A percentile compares a stretch with the other conserved stretches of the same genome.
Conservation (phyloP, 495 filamentous ascomycete genomes). For the Neurospora hispaniola region DNA sequence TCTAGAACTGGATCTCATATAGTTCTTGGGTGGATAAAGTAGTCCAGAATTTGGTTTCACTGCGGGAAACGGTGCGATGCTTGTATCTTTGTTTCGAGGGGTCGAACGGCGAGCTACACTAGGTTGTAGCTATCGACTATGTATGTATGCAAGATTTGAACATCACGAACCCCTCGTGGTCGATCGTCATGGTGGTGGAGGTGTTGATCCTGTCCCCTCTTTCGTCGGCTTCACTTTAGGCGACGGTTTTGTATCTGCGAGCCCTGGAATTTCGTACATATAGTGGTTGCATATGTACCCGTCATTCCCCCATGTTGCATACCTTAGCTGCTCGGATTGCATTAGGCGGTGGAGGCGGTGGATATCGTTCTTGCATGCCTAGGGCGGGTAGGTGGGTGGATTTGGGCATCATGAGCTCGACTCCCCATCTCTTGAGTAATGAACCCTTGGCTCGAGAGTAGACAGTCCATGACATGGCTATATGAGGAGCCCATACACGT, state of each 20-base stretch:
- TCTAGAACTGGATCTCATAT: neutral
- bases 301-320: neutral
- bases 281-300: neutral
- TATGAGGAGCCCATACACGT: neutral
- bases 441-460: neutral
- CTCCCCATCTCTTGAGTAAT: neutral
- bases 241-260: neutral
- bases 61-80: neutral
- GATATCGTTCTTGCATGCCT: neutral
- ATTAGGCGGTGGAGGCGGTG: neutral
- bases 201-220: neutral
- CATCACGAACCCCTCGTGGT: neutral
- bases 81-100: neutral
- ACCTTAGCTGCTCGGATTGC: neutral
- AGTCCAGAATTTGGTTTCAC: neutral
- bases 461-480: neutral
- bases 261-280: neutral
- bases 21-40: neutral
- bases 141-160: neutral
- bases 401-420: neutral
- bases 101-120: neutral
- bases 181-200: neutral
- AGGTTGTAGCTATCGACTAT: neutral
- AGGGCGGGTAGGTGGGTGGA: neutral
- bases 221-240: neutral